Base-by-base conservation (phyloP, 371 early-diverging fungal genomes). In the Chytridium lagenaria region DNA sequence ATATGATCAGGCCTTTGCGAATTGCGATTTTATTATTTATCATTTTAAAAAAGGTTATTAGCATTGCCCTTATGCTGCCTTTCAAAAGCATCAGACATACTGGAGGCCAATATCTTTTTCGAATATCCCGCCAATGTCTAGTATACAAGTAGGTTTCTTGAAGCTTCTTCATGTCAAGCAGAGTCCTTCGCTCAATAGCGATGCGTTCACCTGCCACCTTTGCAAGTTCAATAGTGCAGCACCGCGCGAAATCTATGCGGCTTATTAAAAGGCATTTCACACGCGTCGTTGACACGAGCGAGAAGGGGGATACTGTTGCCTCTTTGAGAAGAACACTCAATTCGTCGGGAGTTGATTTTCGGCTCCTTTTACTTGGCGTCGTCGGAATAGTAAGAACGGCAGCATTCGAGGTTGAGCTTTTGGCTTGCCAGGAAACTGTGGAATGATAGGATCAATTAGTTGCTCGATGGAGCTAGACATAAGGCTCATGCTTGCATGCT, bases 191-290 rank as follows among this genome's bases (percentile, higher is more conserved):
- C 26, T 61, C 61, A 34, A 3, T 34, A 37, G 16, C 34, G 12
- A 61, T 16, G 31, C 61, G 61, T 34, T 61, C 61, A 34, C 61
- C 61, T 12, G 61, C 61, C 12, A 33, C 34, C 26, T 61, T 61
- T 23, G 61, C 61, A 7, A 61, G 61, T 34, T 61, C 61, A 7
- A 61, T 5, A 16, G 61, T 34, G 36, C 61, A 61, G 26, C 61
- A 61, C 40, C 65, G 15, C 10, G 69, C 68, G 44, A 78, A 78
- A 0, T 77, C 75, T n/a, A 65, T 31, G 22, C 78, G 26, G 59
- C 51, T 74, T 23, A 78, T 50, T n/a, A 74, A 50, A 16, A 78
- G 59, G 61, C 50, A 64, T 19, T 68, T 71, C 23, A 68, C 68
- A 2, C 59, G 65, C 26, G 61, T 59, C 33, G 70, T 68, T 7